A percentile compares a stretch with the other conserved stretches of the same genome.
phyloP scores from a whole-genome alignment of 2,329 filamentous ascomycete species.

The Xylaria sp. region DNA sequence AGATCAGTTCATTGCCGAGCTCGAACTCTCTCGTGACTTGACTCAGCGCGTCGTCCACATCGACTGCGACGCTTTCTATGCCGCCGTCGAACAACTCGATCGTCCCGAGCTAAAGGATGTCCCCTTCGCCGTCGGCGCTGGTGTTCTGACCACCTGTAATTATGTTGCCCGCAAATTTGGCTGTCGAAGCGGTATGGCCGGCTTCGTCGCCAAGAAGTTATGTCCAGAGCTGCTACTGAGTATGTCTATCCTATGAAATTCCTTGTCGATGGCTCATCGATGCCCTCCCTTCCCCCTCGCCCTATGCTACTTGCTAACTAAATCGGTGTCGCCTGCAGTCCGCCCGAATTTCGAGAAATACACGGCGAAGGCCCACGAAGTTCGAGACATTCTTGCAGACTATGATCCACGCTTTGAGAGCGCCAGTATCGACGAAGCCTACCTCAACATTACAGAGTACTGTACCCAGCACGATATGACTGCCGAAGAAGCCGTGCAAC shows the following conservation, averaged over 20 bases:
- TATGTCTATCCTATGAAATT: conserved; percentile 19
- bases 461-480: conserved; percentile 74
- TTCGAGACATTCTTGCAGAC: conserved; percentile 81
- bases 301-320: conserved; percentile 16
- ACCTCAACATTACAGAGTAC: conserved; percentile 92
- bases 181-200: conserved; percentile 93
- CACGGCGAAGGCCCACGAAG: conserved; percentile 85
- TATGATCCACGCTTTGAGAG: conserved; percentile 94
- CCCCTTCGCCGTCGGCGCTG: conserved; percentile 87
- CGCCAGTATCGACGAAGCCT: conserved; percentile 95
- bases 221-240: conserved; percentile 83
- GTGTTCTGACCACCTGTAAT: conserved; percentile 76
- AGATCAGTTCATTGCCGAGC: conserved; percentile 81
- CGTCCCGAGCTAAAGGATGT: conserved; percentile 84
- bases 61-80: conserved; percentile 98
- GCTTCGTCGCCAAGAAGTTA: conserved; percentile 93
- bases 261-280: background rate
- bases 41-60: conserved; percentile 89
- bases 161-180: conserved; percentile 91
- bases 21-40: conserved; percentile 82
- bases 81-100: conserved; percentile 87
- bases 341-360: conserved; percentile 93
- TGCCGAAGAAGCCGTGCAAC: conserved; percentile 77
- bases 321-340: conserved; percentile 51
- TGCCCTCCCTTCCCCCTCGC: background rate